A percentile compares a stretch with the other conserved stretches of the same genome.
Evolutionary conservation across 495 filamentous ascomycete species (phyloP).

Genomic region (Rhypophila decipiens): DNA sequence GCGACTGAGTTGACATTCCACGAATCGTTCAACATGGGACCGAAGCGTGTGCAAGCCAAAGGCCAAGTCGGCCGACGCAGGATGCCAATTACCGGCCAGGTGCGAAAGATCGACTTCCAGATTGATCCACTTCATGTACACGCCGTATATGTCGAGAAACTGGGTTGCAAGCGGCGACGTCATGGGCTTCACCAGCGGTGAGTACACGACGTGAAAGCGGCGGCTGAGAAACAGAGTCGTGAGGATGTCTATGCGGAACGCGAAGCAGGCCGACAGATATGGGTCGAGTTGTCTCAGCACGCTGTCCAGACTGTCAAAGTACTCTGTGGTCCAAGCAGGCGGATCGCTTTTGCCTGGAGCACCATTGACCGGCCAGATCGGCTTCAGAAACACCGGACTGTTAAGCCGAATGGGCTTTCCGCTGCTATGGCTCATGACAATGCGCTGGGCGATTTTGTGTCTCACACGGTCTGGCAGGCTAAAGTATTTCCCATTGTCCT

Average conservation of each 20-base stretch:
- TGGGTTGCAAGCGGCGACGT: slow-evolving; percentile 10
- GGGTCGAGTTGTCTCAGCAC: slow-evolving; percentile 6
- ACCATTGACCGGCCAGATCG: slow-evolving; percentile 15
- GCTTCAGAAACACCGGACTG: slow-evolving; percentile 7
- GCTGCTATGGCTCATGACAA: slow-evolving; percentile 7
- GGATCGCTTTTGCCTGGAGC: neutral
- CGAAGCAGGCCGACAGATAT: slow-evolving; percentile 17
- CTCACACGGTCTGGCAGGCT: slow-evolving; percentile 13
- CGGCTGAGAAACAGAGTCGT: slow-evolving; percentile 17
- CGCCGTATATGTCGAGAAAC: slow-evolving; percentile 16
- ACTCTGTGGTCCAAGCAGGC: slow-evolving; percentile 14
- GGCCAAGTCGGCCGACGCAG: slow-evolving; percentile 3
- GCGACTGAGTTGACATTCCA: slow-evolving; percentile 8
- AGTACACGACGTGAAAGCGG: slow-evolving; percentile 24
- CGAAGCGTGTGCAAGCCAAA: slow-evolving; percentile 2
- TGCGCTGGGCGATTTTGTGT: slow-evolving; percentile 13
- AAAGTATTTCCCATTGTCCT: slow-evolving; percentile 15
- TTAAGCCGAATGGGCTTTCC: slow-evolving; percentile 22
- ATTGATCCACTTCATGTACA: slow-evolving; percentile 21
- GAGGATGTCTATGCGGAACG: slow-evolving; percentile 19
- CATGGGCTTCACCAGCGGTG: slow-evolving; percentile 12
- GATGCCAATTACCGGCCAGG: slow-evolving; percentile 13
- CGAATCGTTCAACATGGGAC: slow-evolving; percentile 13
- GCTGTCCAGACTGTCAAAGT: slow-evolving; percentile 18
- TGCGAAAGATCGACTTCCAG: slow-evolving; percentile 26